Percentiles rank a stretch among this genome's conserved stretches.
Evolutionary conservation across 495 filamentous ascomycete genomes (phyloP).

Genomic region (Aspergillus cristatus): DNA sequence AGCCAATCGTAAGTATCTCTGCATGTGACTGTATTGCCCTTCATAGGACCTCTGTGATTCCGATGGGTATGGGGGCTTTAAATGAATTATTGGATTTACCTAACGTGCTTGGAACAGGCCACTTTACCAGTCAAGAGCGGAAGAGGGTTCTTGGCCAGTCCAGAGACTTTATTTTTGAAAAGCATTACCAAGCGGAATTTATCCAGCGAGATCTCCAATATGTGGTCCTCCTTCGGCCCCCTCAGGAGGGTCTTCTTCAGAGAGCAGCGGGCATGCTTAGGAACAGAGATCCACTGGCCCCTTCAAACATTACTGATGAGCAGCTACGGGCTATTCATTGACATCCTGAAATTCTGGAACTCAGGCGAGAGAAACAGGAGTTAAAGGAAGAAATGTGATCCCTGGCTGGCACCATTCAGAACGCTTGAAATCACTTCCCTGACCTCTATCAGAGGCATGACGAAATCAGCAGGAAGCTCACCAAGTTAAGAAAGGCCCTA

Average conservation of each 20-base stretch:
- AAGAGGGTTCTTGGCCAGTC: conserved; percentile 23
- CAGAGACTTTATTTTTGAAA: conserved; percentile 20
- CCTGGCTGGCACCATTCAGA: conserved; percentile 17
- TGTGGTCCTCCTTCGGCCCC: conserved; percentile 18
- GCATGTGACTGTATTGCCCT: conserved; percentile 1
- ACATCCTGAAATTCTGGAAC: conserved; percentile 14
- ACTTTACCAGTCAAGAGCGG: conserved; percentile 24
- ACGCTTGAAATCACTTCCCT: conserved; percentile 12
- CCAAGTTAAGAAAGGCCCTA: conserved; percentile 17
- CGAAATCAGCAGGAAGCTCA: conserved; percentile 10
- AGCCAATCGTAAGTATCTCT: conserved; percentile 18
- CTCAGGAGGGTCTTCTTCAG: conserved; percentile 14
- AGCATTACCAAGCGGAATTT: conserved; percentile 21
- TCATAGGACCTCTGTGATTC: too few relatives aligned
- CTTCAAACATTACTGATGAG: conserved; percentile 16
- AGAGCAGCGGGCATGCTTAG: conserved; percentile 15
- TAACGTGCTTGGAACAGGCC: conserved; percentile 8
- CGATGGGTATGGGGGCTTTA: too few relatives aligned
- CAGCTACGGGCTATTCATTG: conserved; percentile 16
- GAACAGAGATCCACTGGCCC: conserved; percentile 15
- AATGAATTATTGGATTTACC: too few relatives aligned
- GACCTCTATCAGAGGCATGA: conserved; percentile 19
- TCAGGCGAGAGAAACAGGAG: conserved; percentile 22
- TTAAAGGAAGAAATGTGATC: conserved; percentile 20
- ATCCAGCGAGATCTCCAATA: conserved; percentile 17